Conservation (phyloP, 2,329 filamentous ascomycete genomes). For the Zalaria obscura region DNA sequence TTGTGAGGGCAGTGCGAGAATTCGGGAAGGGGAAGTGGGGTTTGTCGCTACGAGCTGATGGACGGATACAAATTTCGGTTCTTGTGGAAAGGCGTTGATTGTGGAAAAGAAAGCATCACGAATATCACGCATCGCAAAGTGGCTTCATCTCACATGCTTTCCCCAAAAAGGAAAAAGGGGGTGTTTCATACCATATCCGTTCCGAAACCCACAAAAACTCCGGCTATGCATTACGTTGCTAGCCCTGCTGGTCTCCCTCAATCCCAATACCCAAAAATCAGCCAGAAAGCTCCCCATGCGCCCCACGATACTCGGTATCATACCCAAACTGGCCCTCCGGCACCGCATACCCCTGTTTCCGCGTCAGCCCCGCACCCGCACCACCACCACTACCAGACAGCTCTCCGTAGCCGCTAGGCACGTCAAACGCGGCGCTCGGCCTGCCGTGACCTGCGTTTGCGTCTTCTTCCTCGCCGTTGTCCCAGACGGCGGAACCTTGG, state of each 20-base stretch:
- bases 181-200: too few relatives aligned
- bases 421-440: conserved; percentile 17
- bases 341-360: conserved; percentile 23
- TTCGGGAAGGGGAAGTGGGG: too few relatives aligned
- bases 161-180: too few relatives aligned
- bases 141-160: too few relatives aligned
- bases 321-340: conserved; percentile 29
- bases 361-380: conserved; percentile 3
- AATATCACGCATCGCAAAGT: too few relatives aligned
- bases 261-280: too few relatives aligned
- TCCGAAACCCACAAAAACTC: too few relatives aligned
- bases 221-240: too few relatives aligned
- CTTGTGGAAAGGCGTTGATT: not conserved
- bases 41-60: not conserved
- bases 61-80: not conserved
- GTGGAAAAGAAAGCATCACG: too few relatives aligned
- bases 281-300: not conserved
- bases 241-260: too few relatives aligned
- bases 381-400: conserved; percentile 3
- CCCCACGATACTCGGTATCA: conserved; percentile 26
- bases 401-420: conserved; percentile 12
- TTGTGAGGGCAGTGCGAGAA: too few relatives aligned
- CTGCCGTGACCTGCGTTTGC: conserved; percentile 6
- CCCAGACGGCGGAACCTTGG: conserved; percentile 5
- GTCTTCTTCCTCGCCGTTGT: conserved; percentile 2